Base-by-base conservation (phyloP, 2,329 filamentous ascomycete species). In the Cladosporium oxysporum region DNA sequence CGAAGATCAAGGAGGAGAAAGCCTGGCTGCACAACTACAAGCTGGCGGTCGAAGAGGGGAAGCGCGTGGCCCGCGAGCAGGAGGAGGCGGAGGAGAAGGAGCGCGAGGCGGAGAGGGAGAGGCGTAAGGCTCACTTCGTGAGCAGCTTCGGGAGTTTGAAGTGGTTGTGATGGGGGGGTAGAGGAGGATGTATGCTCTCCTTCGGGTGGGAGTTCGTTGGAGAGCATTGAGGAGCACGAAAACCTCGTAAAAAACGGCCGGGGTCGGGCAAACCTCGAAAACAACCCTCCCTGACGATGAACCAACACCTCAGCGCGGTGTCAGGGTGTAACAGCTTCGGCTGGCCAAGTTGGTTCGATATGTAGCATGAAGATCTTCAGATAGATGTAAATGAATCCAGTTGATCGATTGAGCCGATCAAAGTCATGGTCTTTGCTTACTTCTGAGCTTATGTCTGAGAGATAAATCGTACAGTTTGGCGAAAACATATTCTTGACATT, bases 221-320 rank as follows among this genome's bases (percentile, higher is more conserved):
- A 23, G 44, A 49, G 44, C n/a, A 10, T 18, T 26, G 50, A 53
- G 50, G 50, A 21, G 50, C 50, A 53, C 50, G 53, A 18, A 57
- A 35, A 35, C 53, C 53, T 57, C 53, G 26, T 35, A 23, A 57
- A 57, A 35, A 33, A 57, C 53, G 26, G 50, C 50, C 50, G 50
- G 50, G 50, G 26, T 53, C 23, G 28, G 50, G 50, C 26, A 28
- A 53, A 53, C 50, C 50, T 53, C 50, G 50, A 29, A 53, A 53
- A 53, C 12, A 53, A 53, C 26, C 50, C 50, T 53, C 44, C 59
- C 44, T 62, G 59, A 62, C 59, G 44, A 62, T 62, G 59, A 62
- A 53, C 37, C 47, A 31, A 53, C 59, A 62, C 59, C 59, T 62
- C 59, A 62, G 47, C 59, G 59, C 47, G 59, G 59, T 62, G 59